Conservation (phyloP, 2,329 filamentous ascomycete genomes). For the Gyromitra esculenta region DNA sequence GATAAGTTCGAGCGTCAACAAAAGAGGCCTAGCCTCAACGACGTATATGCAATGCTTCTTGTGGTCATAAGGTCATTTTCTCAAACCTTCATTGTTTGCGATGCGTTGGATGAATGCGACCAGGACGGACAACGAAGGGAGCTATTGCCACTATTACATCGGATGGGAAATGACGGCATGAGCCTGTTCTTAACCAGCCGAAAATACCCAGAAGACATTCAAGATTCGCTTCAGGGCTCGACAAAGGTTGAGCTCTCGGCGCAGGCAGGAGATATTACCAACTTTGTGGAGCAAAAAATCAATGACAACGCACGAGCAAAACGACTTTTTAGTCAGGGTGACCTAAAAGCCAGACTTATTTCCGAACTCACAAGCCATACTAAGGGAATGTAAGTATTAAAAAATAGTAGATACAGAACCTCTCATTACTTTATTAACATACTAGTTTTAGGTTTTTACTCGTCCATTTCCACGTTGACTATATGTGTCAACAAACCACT, state of each 20-base stretch:
- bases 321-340: not conserved
- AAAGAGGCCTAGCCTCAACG: not conserved
- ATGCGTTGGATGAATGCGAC: constrained; percentile 16
- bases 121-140: not conserved
- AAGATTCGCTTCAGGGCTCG: not conserved
- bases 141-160: not conserved
- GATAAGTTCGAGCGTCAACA: not conserved
- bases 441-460: constrained; percentile 2
- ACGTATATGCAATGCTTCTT: constrained; percentile 1
- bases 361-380: not conserved
- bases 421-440: not conserved
- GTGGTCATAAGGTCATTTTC: constrained; percentile 1
- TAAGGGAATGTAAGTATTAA: constrained; percentile 9
- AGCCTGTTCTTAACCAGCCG: not conserved
- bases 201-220: constrained; percentile 10
- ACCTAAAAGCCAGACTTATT: not conserved
- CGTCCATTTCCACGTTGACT: not conserved
- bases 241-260: not conserved
- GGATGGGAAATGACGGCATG: constrained; percentile 1
- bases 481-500: constrained; percentile 3
- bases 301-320: not conserved
- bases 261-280: not conserved
- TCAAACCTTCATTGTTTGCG: not conserved
- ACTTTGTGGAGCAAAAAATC: not conserved
- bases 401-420: not conserved